phyloP scores from a whole-genome alignment of 495 filamentous ascomycete species.

The Hyaloscypha variabilis region DNA sequence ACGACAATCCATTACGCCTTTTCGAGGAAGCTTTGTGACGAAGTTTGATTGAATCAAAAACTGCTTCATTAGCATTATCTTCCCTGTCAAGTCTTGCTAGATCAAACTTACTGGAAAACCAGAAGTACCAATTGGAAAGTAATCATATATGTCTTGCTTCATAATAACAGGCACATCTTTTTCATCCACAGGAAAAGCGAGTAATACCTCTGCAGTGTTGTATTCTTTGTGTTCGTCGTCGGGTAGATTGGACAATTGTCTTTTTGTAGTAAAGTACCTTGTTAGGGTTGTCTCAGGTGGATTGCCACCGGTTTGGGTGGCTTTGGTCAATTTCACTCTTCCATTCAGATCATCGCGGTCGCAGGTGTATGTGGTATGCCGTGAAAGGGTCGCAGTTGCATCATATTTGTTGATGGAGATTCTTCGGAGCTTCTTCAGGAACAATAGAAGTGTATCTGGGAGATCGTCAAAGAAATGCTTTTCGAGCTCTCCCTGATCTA shows the following conservation, averaged over 20 bases:
- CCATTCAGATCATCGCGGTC: background rate
- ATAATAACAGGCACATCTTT: conserved; percentile 1
- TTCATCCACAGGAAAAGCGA: conserved; percentile 18
- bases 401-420: conserved; percentile 5
- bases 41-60: conserved; percentile 54
- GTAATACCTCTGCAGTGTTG: conserved; percentile 12
- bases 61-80: conserved; percentile 31
- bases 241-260: conserved; percentile 9
- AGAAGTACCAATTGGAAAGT: conserved; percentile 10
- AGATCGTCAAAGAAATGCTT: conserved; percentile 13
- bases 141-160: conserved; percentile 17
- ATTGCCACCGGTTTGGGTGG: background rate
- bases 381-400: background rate
- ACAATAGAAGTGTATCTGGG: conserved; percentile 18
- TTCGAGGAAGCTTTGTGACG: conserved; percentile 43
- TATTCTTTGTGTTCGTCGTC: conserved; percentile 2
- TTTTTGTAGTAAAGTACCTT: conserved; percentile 1
- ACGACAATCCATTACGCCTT: conserved; percentile 38
- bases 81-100: conserved; percentile 4
- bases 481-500: too few species aligned
- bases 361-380: background rate
- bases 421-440: conserved; percentile 12
- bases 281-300: background rate
- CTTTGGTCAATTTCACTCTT: background rate
- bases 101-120: conserved; percentile 16